phyloP scores from a whole-genome alignment of 768 basidiomycete species.

The Neoboletus subvelutipes region DNA sequence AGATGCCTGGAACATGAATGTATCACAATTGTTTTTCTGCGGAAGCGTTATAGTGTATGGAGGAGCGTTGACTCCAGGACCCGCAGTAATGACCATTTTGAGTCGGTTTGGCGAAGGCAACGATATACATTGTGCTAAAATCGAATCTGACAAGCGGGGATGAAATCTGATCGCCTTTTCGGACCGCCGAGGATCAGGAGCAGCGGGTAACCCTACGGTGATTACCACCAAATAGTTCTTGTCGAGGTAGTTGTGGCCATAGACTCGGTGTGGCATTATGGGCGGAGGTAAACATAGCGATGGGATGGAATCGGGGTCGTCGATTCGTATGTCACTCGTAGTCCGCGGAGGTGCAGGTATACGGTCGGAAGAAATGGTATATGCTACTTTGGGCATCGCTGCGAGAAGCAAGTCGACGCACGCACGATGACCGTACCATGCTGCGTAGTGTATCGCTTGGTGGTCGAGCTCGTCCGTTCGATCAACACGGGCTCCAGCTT shows the following conservation, averaged over 20 bases:
- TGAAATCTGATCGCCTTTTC: conserved; percentile 62
- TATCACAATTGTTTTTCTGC: conserved; percentile 63
- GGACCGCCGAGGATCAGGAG: conserved; percentile 33
- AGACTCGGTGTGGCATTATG: conserved; percentile 96
- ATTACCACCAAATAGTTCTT: conserved; percentile 83
- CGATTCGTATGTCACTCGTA: conserved; percentile 37
- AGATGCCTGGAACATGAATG: conserved; percentile 85
- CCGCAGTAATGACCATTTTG: conserved; percentile 93
- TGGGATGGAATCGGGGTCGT: conserved; percentile 92
- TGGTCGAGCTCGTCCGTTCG: conserved; percentile 82
- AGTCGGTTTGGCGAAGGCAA: conserved; percentile 74
- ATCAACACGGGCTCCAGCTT: conserved; percentile 75
- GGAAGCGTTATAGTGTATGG: conserved; percentile 91
- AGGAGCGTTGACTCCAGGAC: conserved; percentile 77
- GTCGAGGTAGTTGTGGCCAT: conserved; percentile 95
- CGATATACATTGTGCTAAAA: conserved; percentile 63
- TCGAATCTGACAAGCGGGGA: conserved; percentile 69
- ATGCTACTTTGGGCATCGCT: conserved; percentile 26
- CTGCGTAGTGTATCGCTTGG: conserved; percentile 88
- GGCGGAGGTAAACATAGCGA: conserved; percentile 94
- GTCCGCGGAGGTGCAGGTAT: conserved; percentile 25
- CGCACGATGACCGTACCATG: conserved; percentile 87
- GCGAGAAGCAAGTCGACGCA: conserved; percentile 63
- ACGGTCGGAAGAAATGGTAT: conserved; percentile 16
- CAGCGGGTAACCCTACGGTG: conserved; percentile 63